These are phyloP conservation scores for Pythium rishiriense DNA, from an alignment of 352 stramenopile genomes.

Conservation along the genomic window DNA sequence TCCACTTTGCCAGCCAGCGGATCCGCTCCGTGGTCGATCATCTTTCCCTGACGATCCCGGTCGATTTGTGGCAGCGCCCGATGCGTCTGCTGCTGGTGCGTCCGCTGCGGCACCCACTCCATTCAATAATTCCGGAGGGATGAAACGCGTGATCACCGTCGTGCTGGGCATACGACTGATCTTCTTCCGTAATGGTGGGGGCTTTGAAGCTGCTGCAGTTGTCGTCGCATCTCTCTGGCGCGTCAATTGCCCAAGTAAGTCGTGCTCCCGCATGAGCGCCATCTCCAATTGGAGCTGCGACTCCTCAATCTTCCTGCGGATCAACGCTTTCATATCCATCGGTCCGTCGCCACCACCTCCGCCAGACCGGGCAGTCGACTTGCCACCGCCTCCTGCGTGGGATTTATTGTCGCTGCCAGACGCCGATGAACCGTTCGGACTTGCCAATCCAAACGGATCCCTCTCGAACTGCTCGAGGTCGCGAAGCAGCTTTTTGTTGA, in stretches of 20 bases:
- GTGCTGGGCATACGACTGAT: constrained; percentile 71
- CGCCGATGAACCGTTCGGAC: background rate
- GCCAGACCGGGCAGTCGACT: background rate
- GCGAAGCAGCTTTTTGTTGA: constrained; percentile 67
- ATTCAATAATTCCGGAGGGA: constrained; percentile 16
- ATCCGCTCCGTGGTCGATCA: background rate
- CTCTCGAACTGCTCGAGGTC: constrained; percentile 56
- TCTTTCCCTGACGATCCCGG: background rate
- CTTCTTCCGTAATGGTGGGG: constrained; percentile 35
- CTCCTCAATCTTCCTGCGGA: constrained; percentile 49
- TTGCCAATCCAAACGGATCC: constrained; percentile 27
- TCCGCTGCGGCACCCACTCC: background rate
- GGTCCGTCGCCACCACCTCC: constrained; percentile 5
- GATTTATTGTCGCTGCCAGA: background rate
- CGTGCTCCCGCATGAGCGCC: constrained; percentile 71
- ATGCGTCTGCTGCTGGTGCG: background rate
- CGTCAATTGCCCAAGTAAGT: constrained; percentile 41
- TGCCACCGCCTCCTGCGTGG: background rate
- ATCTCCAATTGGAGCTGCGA: constrained; percentile 51
- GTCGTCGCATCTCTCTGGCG: constrained; percentile 24
- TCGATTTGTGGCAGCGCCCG: background rate
- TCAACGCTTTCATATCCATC: constrained; percentile 40
- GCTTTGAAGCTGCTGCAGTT: constrained; percentile 13
- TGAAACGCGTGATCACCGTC: constrained; percentile 52
- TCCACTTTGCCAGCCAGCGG: background rate